Percentiles rank a stretch among this genome's conserved stretches.
Evolutionary conservation across 2,329 filamentous ascomycete species (phyloP).

Genomic region (Aspergillus fijiensis): DNA sequence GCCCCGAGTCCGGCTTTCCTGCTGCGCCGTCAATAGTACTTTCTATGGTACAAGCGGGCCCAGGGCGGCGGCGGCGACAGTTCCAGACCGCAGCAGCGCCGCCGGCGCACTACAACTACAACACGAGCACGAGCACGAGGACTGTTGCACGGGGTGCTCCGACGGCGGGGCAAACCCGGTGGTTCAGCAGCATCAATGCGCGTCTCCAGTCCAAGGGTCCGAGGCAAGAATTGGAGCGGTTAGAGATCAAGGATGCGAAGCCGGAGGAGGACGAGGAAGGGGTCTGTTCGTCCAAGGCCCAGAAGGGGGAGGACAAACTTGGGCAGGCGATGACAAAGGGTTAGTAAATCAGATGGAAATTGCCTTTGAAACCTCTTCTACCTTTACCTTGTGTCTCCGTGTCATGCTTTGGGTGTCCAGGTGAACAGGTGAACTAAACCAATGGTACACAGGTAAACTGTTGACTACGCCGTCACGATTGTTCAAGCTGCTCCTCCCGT

Average conservation of each 20-base stretch:
- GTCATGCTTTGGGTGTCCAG: no score
- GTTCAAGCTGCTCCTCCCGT: slow-evolving; percentile 75
- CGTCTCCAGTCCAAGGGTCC: neutral
- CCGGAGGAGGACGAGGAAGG: slow-evolving; percentile 5
- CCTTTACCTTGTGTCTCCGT: no score
- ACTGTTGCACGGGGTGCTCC: neutral
- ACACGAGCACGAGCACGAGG: neutral
- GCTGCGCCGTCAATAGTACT: neutral
- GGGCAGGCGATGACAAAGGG: slow-evolving; percentile 66
- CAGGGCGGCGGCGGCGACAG: no score
- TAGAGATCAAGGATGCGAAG: neutral
- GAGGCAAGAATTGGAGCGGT: neutral
- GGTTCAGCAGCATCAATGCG: neutral
- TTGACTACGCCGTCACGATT: slow-evolving; percentile 77
- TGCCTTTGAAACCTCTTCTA: no score
- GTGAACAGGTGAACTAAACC: no score
- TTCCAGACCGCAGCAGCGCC: no score
- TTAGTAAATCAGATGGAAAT: slow-evolving; percentile 24
- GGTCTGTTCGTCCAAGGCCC: slow-evolving; percentile 21
- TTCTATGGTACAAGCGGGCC: neutral
- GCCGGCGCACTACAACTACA: no score
- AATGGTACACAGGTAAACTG: slow-evolving; percentile 61
- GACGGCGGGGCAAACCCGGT: neutral
- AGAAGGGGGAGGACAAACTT: slow-evolving; percentile 36
- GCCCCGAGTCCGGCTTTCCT: neutral